These are phyloP conservation scores for Xylariomycetidae sp. DNA, from an alignment of 2,329 filamentous ascomycete genomes.

Conservation along the genomic window DNA sequence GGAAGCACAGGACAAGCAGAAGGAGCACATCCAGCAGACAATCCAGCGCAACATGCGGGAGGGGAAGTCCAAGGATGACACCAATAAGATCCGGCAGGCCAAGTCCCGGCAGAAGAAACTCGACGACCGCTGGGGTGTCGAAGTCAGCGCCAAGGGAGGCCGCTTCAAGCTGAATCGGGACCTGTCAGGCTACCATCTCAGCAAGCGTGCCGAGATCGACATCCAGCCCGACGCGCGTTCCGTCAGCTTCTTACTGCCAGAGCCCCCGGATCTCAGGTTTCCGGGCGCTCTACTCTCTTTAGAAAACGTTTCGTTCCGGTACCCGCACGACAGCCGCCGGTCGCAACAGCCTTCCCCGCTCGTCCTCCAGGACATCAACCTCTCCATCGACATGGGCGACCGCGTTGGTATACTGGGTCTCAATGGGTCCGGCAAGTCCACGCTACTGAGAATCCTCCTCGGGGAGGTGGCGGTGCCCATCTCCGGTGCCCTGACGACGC, in stretches of 20 bases:
- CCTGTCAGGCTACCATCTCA: conserved; percentile 56
- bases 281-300: conserved; percentile 69
- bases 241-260: conserved; percentile 54
- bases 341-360: conserved; percentile 30
- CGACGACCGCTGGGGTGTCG: conserved; percentile 73
- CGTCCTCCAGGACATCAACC: conserved; percentile 57
- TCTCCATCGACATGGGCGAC: conserved; percentile 70
- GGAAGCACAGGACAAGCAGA: conserved; percentile 76
- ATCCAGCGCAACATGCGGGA: conserved; percentile 71
- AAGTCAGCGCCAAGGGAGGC: conserved; percentile 66
- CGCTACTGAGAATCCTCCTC: conserved; percentile 67
- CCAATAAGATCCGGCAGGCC: conserved; percentile 81
- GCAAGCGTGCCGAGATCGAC: conserved; percentile 63
- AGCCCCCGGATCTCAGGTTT: conserved; percentile 66
- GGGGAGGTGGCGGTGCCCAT: conserved; percentile 53
- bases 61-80: conserved; percentile 72
- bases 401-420: conserved; percentile 72
- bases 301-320: conserved; percentile 65
- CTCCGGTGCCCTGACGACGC: conserved; percentile 57
- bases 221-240: conserved; percentile 59
- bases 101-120: conserved; percentile 81
- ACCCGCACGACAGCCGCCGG: conserved; percentile 34
- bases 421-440: conserved; percentile 80
- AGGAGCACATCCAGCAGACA: conserved; percentile 73
- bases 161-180: conserved; percentile 81